Evolutionary conservation across 1,139 yeast genomes (phyloP).

Genomic region (Waltiozyma sp.): DNA sequence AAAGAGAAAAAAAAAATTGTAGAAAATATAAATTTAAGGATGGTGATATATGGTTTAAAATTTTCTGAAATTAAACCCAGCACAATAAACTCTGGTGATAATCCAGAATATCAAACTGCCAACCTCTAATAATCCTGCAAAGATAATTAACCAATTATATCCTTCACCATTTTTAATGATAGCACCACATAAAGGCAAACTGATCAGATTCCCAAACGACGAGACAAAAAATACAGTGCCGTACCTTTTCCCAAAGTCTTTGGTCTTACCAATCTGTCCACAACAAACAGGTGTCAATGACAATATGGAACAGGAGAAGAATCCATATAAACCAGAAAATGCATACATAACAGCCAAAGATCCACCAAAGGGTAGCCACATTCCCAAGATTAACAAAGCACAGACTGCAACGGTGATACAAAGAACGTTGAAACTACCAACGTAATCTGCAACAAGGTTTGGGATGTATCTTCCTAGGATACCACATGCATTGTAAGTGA

Average conservation of each 20-base stretch:
- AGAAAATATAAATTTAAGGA: no score
- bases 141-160: constrained; percentile 17
- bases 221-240: constrained; percentile 35
- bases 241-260: constrained; percentile 36
- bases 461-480: constrained; percentile 50
- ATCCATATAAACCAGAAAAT: constrained; percentile 34
- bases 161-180: constrained; percentile 25
- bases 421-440: constrained; percentile 42
- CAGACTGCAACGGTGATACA: constrained; percentile 28
- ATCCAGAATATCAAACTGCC: constrained; percentile 5
- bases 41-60: no score
- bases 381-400: constrained; percentile 20
- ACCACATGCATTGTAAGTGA: constrained; percentile 32
- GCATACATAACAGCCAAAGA: constrained; percentile 32
- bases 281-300: constrained; percentile 31
- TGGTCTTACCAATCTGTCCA: constrained; percentile 23
- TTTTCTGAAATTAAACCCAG: not conserved
- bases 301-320: constrained; percentile 37
- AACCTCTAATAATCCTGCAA: constrained; percentile 10
- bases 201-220: constrained; percentile 31
- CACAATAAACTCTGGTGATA: not conserved
- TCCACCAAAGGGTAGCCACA: constrained; percentile 45
- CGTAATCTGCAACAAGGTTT: constrained; percentile 12
- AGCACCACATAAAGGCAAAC: constrained; percentile 39
- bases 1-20: no score